These are phyloP conservation scores for Celoporthe dispersa DNA, from an alignment of 2,329 filamentous ascomycete genomes.

Conservation along the genomic window DNA sequence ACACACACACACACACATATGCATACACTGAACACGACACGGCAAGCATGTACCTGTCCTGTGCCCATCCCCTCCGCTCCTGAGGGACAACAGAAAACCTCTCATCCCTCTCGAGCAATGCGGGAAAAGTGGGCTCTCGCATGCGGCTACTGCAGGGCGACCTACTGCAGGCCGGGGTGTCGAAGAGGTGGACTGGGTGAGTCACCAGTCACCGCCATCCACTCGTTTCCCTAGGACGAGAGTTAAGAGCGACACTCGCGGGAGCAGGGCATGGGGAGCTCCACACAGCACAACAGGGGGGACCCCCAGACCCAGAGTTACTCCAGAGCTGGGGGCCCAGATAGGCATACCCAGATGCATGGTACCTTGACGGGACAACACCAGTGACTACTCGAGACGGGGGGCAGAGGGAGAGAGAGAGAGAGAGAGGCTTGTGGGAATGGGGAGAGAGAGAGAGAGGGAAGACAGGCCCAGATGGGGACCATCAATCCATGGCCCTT, in stretches of 20 bases:
- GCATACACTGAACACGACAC: background rate
- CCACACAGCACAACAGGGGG: conserved; percentile 9
- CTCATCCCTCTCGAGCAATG: conserved; percentile 22
- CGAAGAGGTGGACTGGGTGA: conserved; percentile 18
- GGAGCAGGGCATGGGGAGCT: conserved; percentile 4
- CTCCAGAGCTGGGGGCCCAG: conserved; percentile 17
- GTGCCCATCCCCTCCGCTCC: conserved; percentile 6
- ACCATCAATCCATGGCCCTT: background rate
- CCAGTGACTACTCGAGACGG: background rate
- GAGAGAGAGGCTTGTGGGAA: background rate
- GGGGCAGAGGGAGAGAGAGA: background rate
- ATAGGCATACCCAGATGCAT: conserved; percentile 17
- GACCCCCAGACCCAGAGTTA: conserved; percentile 24
- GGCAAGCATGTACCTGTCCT: background rate
- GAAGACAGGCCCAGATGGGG: background rate
- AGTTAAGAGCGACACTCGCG: conserved; percentile 30
- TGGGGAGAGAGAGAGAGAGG: background rate
- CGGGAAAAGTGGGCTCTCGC: conserved; percentile 24
- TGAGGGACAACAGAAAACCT: conserved; percentile 14
- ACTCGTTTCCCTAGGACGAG: conserved; percentile 30
- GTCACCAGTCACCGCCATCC: conserved; percentile 31
- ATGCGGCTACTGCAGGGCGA: conserved; percentile 31
- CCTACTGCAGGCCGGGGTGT: conserved; percentile 24
- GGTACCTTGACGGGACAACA: conserved; percentile 14
- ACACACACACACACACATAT: background rate